phyloP scores from a whole-genome alignment of 495 filamentous ascomycete genomes.

The Neurospora africana region DNA sequence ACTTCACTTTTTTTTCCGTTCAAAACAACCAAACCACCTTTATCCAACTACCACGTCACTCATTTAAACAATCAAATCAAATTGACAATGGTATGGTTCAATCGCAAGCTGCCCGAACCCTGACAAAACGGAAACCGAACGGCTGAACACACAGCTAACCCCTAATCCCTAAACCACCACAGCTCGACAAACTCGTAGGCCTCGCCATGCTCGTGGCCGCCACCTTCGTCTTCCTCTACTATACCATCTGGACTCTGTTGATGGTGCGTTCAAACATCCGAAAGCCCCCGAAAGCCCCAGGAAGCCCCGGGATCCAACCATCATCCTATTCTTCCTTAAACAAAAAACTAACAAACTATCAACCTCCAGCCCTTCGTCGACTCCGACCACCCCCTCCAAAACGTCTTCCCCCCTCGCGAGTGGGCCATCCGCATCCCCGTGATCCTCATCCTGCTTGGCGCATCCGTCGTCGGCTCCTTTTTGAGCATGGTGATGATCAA shows the following conservation, averaged over 20 bases:
- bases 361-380: conserved; percentile 83
- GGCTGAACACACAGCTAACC: conserved; percentile 7
- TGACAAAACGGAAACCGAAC: too few relatives aligned
- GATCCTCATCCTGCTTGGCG: conserved; percentile 84
- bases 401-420: conserved; percentile 90
- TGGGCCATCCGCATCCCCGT: conserved; percentile 99
- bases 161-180: neutral
- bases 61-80: conserved; percentile 1
- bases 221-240: conserved; percentile 94
- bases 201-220: conserved; percentile 96
- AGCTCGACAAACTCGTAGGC: conserved; percentile 95
- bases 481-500: conserved; percentile 96
- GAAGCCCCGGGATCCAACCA: too few relatives aligned
- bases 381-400: conserved; percentile 81
- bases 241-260: conserved; percentile 92
- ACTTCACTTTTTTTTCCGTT: neutral
- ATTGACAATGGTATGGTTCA: conserved; percentile 27
- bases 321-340: too few relatives aligned
- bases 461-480: conserved; percentile 91
- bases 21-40: neutral
- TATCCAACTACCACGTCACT: conserved; percentile 2
- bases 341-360: neutral
- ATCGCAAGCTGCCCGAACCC: neutral
- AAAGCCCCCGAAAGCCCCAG: neutral
- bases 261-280: conserved; percentile 52